These are phyloP conservation scores for Protomyces arabidopsidicola DNA, from an alignment of 1,139 yeast genomes.

Conservation along the genomic window DNA sequence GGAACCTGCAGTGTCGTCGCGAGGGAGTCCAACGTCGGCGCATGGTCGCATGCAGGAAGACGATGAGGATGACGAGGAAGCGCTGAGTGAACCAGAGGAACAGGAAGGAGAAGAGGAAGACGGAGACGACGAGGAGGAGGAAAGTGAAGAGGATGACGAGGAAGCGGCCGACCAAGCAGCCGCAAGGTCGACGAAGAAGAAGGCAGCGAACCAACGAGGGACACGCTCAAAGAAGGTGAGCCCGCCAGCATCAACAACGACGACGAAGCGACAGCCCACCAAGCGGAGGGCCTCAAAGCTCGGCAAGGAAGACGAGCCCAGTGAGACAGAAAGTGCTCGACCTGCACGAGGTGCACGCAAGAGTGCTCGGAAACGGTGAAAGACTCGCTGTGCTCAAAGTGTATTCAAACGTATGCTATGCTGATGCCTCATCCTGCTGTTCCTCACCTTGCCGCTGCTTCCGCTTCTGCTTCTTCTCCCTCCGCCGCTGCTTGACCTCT, in stretches of 20 bases:
- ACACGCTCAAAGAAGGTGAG: not conserved
- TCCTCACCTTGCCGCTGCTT: not conserved
- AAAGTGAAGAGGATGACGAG: not conserved
- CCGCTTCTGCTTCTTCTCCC: not conserved
- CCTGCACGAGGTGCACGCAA: not conserved
- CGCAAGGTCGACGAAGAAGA: not conserved
- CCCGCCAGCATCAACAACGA: not conserved
- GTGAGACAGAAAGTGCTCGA: not conserved
- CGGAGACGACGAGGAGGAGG: not conserved
- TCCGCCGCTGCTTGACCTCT: conserved; percentile 9
- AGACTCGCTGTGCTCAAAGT: not conserved
- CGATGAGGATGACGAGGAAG: conserved; percentile 1
- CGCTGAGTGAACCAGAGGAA: not conserved
- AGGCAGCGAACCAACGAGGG: not conserved
- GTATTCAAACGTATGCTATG: not conserved
- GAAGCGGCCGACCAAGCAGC: not conserved
- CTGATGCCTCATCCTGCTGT: not conserved
- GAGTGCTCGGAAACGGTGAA: not conserved
- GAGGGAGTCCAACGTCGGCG: not conserved
- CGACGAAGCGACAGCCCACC: not conserved
- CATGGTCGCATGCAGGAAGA: not conserved
- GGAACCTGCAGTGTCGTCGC: not conserved
- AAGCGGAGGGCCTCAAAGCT: not conserved
- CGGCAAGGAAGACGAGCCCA: not conserved
- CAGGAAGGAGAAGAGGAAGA: not conserved